Base-by-base conservation (phyloP, 2,329 filamentous ascomycete genomes). In the Monilinia aucupariae region DNA sequence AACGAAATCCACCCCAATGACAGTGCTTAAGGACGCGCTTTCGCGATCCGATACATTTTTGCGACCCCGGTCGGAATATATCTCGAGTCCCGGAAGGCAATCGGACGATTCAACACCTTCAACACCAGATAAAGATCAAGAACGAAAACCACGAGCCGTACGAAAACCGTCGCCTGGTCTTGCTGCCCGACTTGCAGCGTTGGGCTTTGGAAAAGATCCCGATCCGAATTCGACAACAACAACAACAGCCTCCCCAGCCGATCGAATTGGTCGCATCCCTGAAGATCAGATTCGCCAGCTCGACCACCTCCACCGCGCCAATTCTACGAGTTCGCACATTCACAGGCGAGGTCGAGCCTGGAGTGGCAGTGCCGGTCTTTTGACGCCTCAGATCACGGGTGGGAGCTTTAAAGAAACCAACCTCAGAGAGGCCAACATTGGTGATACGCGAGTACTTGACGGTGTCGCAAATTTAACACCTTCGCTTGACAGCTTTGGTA, bases 341-440 rank as follows among this genome's bases (percentile, higher is more conserved):
- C 80, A 86, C 74, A 82, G 86, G 72, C 82, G 86, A 71, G 88
- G 88, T 73, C 85, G 85, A 72, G 83, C 87, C 70, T 91, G 88
- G 88, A 89, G 84, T 78, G 86, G 85, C 74, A 81, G 83, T 73
- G 82, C 83, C 73, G 68, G 68, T 50, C 62, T 65, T 51, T 64
- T 72, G 34, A 71, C 69, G 30, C 71, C 72, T 52, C 72, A 74
- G 66, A 59, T 67, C 34, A 71, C 68, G 32, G 71, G 70, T 32
- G 69, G 67, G 3, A 72, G 68, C 59, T 67, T 64, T 53, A 34
- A 41, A 45, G 54, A 58, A n/a, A 58, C 54, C 41, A 61, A n/a
- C 30, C 64, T 63, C 52, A 68, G 70, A 61, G 68, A 72, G 10
- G 56, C 68, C 58, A 64, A 63, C 45, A 49, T 64, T 56, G 63